Conservation (phyloP, 768 basidiomycete species). For the Clavaria fumosa region DNA sequence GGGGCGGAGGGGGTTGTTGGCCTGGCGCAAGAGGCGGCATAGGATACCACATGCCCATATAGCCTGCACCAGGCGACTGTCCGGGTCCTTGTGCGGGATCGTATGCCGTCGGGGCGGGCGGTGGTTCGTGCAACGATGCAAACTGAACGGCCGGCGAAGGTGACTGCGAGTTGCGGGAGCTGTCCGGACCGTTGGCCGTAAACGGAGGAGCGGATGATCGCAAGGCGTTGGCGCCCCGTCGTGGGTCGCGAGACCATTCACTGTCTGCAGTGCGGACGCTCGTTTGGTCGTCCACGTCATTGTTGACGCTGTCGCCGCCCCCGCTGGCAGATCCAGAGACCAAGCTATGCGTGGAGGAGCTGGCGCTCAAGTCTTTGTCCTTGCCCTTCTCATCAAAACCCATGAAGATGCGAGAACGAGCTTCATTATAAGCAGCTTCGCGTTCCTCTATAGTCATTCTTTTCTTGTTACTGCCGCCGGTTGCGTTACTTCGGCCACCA, state of each 20-base stretch:
- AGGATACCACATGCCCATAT: conserved; percentile 35
- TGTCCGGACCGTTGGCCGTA: conserved; percentile 36
- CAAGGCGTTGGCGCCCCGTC: conserved; percentile 28
- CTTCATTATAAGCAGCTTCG: conserved; percentile 81
- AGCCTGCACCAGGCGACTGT: conserved; percentile 23
- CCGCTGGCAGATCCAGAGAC: conserved; percentile 50
- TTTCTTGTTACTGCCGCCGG: conserved; percentile 45
- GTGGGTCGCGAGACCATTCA: conserved; percentile 51
- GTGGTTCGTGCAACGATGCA: conserved; percentile 56
- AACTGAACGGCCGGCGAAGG: conserved; percentile 67
- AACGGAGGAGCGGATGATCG: conserved; percentile 38
- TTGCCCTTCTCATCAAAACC: conserved; percentile 63
- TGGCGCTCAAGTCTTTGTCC: conserved; percentile 58
- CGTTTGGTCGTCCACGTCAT: conserved; percentile 46
- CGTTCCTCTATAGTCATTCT: conserved; percentile 72
- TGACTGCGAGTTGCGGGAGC: conserved; percentile 58
- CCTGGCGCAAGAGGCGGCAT: conserved; percentile 30
- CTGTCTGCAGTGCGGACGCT: conserved; percentile 70
- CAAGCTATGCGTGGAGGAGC: conserved; percentile 60
- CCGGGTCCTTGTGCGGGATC: conserved; percentile 31
- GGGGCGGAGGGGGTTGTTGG: conserved; percentile 14
- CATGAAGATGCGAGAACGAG: conserved; percentile 77
- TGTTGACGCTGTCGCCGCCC: conserved; percentile 33
- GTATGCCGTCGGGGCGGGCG: conserved; percentile 26
- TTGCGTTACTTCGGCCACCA: conserved; percentile 50